phyloP scores from a whole-genome alignment of 495 filamentous ascomycete species.

The Penicillium argentinense region DNA sequence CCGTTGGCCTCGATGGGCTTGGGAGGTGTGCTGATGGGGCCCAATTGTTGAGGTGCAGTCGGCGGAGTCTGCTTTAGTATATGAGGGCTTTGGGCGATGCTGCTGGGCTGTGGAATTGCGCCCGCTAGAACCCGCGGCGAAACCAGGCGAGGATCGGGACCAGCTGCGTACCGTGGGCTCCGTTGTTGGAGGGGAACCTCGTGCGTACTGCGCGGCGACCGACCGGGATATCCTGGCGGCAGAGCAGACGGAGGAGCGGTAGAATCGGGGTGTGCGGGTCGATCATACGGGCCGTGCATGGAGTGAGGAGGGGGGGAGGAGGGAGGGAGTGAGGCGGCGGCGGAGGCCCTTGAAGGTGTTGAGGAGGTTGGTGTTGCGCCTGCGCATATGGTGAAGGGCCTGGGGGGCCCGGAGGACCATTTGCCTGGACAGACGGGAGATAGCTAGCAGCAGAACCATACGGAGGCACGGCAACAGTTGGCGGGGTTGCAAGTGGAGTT shows the following conservation, averaged over 20 bases:
- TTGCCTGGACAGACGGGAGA: conserved; percentile 34
- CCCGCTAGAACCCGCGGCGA: conserved; percentile 39
- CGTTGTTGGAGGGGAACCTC: conserved; percentile 26
- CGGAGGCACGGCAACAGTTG: conserved; percentile 33
- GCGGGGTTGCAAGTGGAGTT: conserved; percentile 54
- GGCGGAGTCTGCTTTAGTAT: conserved; percentile 34
- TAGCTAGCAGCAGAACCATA: conserved; percentile 36
- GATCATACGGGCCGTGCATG: conserved; percentile 34
- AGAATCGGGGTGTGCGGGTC: conserved; percentile 33
- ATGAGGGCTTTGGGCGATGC: conserved; percentile 28
- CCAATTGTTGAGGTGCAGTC: conserved; percentile 17
- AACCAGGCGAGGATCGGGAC: conserved; percentile 32
- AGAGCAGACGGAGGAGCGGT: conserved; percentile 21
- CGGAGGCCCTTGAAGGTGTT: conserved; percentile 22
- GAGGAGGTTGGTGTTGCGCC: conserved; percentile 23
- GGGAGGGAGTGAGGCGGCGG: conserved; percentile 28
- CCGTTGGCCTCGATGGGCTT: conserved; percentile 32
- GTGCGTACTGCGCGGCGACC: conserved; percentile 38
- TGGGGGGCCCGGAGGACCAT: not conserved
- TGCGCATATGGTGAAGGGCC: conserved; percentile 26
- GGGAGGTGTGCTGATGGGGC: conserved; percentile 20
- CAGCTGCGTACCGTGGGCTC: conserved; percentile 33
- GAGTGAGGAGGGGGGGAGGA: conserved; percentile 27
- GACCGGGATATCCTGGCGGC: conserved; percentile 27
- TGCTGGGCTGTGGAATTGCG: conserved; percentile 29